Base-by-base conservation (phyloP, 495 filamentous ascomycete genomes). In the Daldinia concentrica region DNA sequence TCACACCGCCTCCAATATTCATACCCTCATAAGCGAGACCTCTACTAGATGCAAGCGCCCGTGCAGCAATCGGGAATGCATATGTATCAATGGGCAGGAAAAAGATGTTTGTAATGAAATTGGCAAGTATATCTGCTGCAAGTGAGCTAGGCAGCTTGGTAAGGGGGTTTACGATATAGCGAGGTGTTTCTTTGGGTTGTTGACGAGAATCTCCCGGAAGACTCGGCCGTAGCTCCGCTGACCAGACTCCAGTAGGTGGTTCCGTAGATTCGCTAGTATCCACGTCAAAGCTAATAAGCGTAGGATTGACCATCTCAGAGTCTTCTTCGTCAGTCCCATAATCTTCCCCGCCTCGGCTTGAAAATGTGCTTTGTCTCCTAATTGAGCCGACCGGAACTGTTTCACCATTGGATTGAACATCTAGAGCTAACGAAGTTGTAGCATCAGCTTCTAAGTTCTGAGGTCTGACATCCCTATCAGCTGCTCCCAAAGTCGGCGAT, bases 201-300 rank as follows among this genome's bases (percentile, higher is more conserved):
- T 62, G 59, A 11, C 72, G 72, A 50, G 68, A 32, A 71, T 64
- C 72, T 4, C 79, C 78, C 6, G 67, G 55, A 58, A 77, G 64
- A 58, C 79, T 85, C n/a, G 82, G 82, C 8, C 85, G 79, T 14
- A 88, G 78, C 62, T 88, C 86, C 39, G 86, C 86, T n/a, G 85
- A 84, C 86, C 86, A 88, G 4, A 82, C 70, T n/a, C 83, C 84
- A 1, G 74, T 69, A 4, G 81, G 79, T 11, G 77, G 77, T 32
- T 79, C 81, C 22, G 76, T 78, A 0, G 79, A 75, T 50, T 86
- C 83, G 43, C 80, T 82, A 7, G 84, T 79, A 56, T 87, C 85
- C 29, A 88, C 85, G 71, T 88, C 86, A 54, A 88, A 87, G 60
- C 82, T 86, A n/a, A 88, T 86, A 1, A 88, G 70, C 0, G 85